Evolutionary conservation across 345 rosid species (phyloP).

Genomic region (Xanthoceras sorbifolium): DNA sequence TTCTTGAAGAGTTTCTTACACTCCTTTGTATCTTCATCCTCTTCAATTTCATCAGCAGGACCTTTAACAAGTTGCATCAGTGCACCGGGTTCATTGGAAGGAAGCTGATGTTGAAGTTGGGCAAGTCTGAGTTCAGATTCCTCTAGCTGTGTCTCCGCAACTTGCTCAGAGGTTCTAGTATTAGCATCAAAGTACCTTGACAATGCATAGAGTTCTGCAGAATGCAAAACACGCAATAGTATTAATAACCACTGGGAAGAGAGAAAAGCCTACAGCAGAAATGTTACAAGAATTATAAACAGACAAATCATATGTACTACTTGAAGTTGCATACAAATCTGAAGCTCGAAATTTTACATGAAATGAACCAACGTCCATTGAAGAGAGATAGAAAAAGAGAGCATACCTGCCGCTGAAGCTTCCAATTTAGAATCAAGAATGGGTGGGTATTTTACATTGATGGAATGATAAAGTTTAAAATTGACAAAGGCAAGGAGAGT

Average conservation of each 20-base stretch:
- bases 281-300: neutral
- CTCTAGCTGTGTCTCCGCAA: slow-evolving; percentile 29
- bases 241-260: neutral
- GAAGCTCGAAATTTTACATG: neutral
- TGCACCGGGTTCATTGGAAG: slow-evolving; percentile 90
- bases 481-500: slow-evolving; percentile 79
- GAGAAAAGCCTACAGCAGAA: neutral
- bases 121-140: slow-evolving; percentile 92
- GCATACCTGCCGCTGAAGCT: slow-evolving; percentile 85
- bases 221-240: slow-evolving; percentile 9
- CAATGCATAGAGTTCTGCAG: slow-evolving; percentile 88
- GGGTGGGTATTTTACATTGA: slow-evolving; percentile 87
- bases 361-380: neutral
- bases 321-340: neutral
- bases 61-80: slow-evolving; percentile 83
- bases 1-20: slow-evolving; percentile 75
- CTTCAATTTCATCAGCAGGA: slow-evolving; percentile 64
- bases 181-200: slow-evolving; percentile 73
- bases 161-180: slow-evolving; percentile 48
- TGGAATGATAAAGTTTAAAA: slow-evolving; percentile 76
- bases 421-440: slow-evolving; percentile 85
- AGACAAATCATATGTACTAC: neutral
- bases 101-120: slow-evolving; percentile 94
- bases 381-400: neutral
- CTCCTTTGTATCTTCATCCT: slow-evolving; percentile 82